Evolutionary conservation across 306 rosid genomes (phyloP), one percentile per base, ranked within the genome.

Genomic region (Trichosanthes truncata): DNA sequence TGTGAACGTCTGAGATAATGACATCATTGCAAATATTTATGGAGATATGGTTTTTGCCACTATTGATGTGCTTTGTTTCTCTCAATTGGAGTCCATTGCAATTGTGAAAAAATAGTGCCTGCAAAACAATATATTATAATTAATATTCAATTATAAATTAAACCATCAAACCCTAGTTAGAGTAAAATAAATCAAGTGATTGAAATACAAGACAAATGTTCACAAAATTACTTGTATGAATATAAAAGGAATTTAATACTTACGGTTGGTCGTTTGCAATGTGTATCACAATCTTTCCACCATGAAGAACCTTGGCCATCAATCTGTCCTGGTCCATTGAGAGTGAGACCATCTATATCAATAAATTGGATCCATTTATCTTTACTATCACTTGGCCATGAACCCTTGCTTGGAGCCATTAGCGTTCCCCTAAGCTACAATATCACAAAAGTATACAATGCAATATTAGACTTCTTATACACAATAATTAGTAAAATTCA

Each of bases 241-340:
- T 49, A 49, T 49, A 1, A 15, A 49, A 49, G n/a, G 15, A 4
- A 3, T 13, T 21, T 26, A 62, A 67, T 3, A 38, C 40, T 15
- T 36, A 79, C 78, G 10, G 45, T 63, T 74, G 84, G 84, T 25
- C 48, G 21, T 9, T 36, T 1, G 49, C 77, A 75, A 7, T 25
- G 0, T 2, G 13, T 11, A 23, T 78, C 11, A 2, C 69, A 41
- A 61, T 57, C 35, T 12, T 43, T 56, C 78, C 78, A 67, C 81
- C 84, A 81, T 40, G 7, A 1, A 15, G 62, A 31, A 51, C 84
- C 81, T 10, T 40, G 56, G 9, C 84, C 84, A 14, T 81, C 57
- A 11, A 81, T 36, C 4, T 51, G 52, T 51, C 84, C 84, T 53
- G 67, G 6, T 4, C 84, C 84, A 76, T 52, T 51, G 2, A 81